Percentiles rank a stretch among this genome's conserved stretches.
phyloP scores from a whole-genome alignment of 176 grass and related monocot genomes.

The Luzula sylvatica region DNA sequence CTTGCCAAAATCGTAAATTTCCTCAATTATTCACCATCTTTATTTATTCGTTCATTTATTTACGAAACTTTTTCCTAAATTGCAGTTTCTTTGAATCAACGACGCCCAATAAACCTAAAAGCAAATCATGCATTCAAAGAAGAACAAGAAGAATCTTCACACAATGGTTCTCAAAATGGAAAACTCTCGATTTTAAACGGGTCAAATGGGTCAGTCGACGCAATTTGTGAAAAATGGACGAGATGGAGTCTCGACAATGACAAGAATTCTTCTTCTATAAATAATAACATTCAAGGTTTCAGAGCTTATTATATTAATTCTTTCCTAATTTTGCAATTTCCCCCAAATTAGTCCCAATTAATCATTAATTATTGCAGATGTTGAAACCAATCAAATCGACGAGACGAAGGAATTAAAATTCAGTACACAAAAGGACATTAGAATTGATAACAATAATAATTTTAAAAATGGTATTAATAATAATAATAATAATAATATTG shows the following conservation, averaged over 20 bases:
- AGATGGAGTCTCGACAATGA: constrained; percentile 19
- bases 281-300: constrained; percentile 48
- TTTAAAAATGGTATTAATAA: constrained; percentile 13
- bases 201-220: neutral
- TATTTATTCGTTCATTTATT: neutral
- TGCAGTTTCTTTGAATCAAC: constrained; percentile 20
- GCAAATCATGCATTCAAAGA: neutral
- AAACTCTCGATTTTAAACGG: constrained; percentile 10
- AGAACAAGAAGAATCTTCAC: neutral
- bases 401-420: constrained; percentile 15
- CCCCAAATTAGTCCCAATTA: too few species aligned
- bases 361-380: constrained; percentile 27
- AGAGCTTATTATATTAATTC: constrained; percentile 28
- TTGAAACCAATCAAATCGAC: constrained; percentile 38
- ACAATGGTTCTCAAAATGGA: constrained; percentile 4
- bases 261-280: constrained; percentile 15
- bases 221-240: constrained; percentile 18
- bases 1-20: neutral
- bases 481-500: constrained; percentile 24
- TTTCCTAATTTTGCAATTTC: constrained; percentile 53
- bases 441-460: neutral
- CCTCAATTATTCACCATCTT: neutral
- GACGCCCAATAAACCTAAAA: constrained; percentile 4
- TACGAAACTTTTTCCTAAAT: constrained; percentile 1
- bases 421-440: constrained; percentile 15